Evolutionary conservation across 2,329 filamentous ascomycete species (phyloP), one percentile per base, ranked within the genome.

Genomic region (Colletotrichum ledebouriae): DNA sequence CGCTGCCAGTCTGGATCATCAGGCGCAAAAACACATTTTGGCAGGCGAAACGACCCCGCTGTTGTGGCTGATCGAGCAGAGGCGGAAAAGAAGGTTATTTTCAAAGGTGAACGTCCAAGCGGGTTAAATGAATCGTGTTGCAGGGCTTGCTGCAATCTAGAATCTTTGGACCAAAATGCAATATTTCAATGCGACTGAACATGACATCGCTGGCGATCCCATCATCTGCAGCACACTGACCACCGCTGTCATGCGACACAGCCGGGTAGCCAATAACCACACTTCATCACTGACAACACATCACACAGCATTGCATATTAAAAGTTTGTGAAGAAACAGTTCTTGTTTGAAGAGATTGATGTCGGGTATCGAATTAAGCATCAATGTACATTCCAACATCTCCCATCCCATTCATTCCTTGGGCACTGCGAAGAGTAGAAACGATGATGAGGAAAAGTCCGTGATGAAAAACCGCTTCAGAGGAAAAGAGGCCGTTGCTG

Each of bases 321-420:
- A 20, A 11, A 7, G 11, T 20, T 4, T 29, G 6, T 15, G 25
- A 6, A 53, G 12, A 20, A 22, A 13, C 52, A 13, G 1, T 20
- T n/a, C 20, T 55, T 53, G 33, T 44, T 49, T 65, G 53, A 62
- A 67, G 50, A 67, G 63, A 67, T 69, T 67, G 67, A 67, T 69
- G 50, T 67, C 56, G 67, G 67, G 67, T 69, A 69, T 69, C 67
- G 67, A 69, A 69, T 69, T 67, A 69, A 69, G 62, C 63, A 58
- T 63, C 44, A 49, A 59, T 60, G 41, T 62, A 63, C 53, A 69
- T 63, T 37, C 49, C 47, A 25, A 53, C 10, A 12, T 59, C 39
- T 33, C 39, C 29, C 61, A 33, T 53, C n/a, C 37, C 6, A 12
- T 59, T 22, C 34, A 25, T 10, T 22, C 29, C 44, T 57, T 46